Conservation (phyloP, 805 yeast genomes). For the Nakazawaea holstii region DNA sequence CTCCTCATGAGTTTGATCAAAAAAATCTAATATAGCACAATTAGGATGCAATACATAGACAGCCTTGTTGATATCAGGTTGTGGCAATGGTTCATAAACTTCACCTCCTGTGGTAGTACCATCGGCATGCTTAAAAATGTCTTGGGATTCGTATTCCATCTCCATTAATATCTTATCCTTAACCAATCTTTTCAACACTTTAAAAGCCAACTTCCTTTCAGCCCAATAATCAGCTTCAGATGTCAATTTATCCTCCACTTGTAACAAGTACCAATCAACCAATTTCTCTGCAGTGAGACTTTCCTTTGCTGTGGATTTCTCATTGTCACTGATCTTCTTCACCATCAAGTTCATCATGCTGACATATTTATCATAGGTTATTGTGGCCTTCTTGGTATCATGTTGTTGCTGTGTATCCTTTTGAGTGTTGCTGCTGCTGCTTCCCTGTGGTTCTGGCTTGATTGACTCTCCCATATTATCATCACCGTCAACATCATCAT, state of each 20-base stretch:
- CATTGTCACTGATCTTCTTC: constrained; percentile 49
- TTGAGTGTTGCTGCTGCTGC: neutral
- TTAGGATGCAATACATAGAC: constrained; percentile 72
- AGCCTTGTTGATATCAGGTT: constrained; percentile 24
- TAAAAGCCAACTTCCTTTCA: constrained; percentile 67
- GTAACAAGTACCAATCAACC: constrained; percentile 76
- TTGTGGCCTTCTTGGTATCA: constrained; percentile 35
- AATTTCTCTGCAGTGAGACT: constrained; percentile 59
- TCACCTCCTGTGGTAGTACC: constrained; percentile 12
- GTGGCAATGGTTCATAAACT: constrained; percentile 11
- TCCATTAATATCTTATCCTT: constrained; percentile 81
- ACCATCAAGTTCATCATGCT: constrained; percentile 79
- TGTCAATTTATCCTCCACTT: constrained; percentile 63
- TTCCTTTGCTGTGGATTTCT: constrained; percentile 32
- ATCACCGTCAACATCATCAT: constrained; percentile 7
- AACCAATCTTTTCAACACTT: constrained; percentile 77
- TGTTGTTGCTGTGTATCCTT: neutral
- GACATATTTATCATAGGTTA: constrained; percentile 83
- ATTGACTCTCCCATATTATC: constrained; percentile 8
- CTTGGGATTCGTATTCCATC: constrained; percentile 43
- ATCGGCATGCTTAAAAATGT: constrained; percentile 21
- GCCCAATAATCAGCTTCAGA: constrained; percentile 65
- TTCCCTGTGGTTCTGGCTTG: neutral
- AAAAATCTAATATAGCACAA: constrained; percentile 69
- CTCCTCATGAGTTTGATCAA: constrained; percentile 31